phyloP scores from a whole-genome alignment of 306 rosid genomes.

The Neltuma alba region DNA sequence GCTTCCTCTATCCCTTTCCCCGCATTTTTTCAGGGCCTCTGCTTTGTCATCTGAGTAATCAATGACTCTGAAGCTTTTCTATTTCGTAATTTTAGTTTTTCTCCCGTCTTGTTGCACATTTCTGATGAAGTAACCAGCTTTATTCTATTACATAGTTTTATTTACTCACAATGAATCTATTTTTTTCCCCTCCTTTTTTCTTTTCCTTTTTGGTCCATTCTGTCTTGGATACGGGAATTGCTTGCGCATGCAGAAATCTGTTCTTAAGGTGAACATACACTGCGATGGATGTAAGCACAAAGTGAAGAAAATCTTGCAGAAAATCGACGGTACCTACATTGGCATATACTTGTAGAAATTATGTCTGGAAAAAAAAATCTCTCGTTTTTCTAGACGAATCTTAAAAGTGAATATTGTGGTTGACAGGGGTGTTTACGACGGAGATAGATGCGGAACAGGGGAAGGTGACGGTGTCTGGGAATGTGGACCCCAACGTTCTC shows the following conservation, averaged over 20 bases:
- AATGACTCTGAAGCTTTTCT: slow-evolving; percentile 3
- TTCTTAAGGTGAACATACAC: slow-evolving; percentile 78
- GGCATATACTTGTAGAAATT: background rate
- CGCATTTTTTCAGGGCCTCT: slow-evolving; percentile 1
- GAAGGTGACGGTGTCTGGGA: slow-evolving; percentile 85
- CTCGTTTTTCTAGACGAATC: background rate
- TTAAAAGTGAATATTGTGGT: background rate
- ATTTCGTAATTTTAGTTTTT: background rate
- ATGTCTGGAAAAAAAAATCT: background rate
- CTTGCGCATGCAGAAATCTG: slow-evolving; percentile 69
- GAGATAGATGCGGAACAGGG: slow-evolving; percentile 92
- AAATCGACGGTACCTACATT: slow-evolving; percentile 62
- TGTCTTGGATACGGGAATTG: slow-evolving; percentile 41
- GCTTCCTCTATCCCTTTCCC: slow-evolving; percentile 26
- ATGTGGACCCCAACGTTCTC: slow-evolving; percentile 82
- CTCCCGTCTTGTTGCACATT: background rate
- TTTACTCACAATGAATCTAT: slow-evolving; percentile 11
- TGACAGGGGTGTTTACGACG: slow-evolving; percentile 82
- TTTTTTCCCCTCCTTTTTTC: background rate
- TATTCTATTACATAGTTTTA: background rate
- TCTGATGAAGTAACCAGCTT: slow-evolving; percentile 14
- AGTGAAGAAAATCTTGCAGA: slow-evolving; percentile 79
- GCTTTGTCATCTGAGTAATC: slow-evolving; percentile 15
- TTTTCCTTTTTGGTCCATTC: no score
- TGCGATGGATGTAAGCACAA: slow-evolving; percentile 84